Evolutionary conservation across 495 filamentous ascomycete species (phyloP), one percentile per base, ranked within the genome.

Genomic region (Rostrohypoxylon terebratum): DNA sequence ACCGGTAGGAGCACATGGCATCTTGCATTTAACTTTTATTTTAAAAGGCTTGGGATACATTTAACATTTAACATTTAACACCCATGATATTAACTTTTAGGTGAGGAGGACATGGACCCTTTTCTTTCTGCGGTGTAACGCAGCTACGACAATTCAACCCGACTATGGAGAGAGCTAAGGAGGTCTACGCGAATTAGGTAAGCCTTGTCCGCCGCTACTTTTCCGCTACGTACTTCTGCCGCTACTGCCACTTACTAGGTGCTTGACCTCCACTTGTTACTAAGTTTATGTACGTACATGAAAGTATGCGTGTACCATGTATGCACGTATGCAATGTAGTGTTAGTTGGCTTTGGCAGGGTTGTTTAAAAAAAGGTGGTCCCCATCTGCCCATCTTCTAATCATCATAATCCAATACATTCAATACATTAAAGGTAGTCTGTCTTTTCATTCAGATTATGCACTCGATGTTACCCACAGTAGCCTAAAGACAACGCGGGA

Each of bases 401-500:
- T 64, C 58, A 57, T 45, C 14, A 57, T 58, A 63, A 63, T 40
- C 40, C 61, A 60, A 61, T 72, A 59, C 63, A 61, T 55, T 55
- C 21, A 55, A 16, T 54, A 33, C 25, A 25, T 33, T 28, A 54
- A 34, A 55, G n/a, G 20, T 59, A 63, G 50, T 57, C 33, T 63
- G 48, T 58, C 36, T 45, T 58, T 14, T 53, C 23, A 31, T 60
- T 59, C 51, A 54, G 68, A 70, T 63, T 65, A 65, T 67, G 63
- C 54, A 66, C 50, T 58, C 48, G n/a, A 59, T 59, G 58, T 48
- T 69, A 58, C 38, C 59, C 44, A 69, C 62, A 61, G 65, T 70
- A 64, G 71, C 66, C 71, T 74, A 70, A 74, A 70, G 61, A 63
- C 59, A 54, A 68, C 63, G 58, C n/a, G 63, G 54, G 47, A 63